phyloP scores from a whole-genome alignment of 2,329 filamentous ascomycete species.

The Botrytis paeoniae region DNA sequence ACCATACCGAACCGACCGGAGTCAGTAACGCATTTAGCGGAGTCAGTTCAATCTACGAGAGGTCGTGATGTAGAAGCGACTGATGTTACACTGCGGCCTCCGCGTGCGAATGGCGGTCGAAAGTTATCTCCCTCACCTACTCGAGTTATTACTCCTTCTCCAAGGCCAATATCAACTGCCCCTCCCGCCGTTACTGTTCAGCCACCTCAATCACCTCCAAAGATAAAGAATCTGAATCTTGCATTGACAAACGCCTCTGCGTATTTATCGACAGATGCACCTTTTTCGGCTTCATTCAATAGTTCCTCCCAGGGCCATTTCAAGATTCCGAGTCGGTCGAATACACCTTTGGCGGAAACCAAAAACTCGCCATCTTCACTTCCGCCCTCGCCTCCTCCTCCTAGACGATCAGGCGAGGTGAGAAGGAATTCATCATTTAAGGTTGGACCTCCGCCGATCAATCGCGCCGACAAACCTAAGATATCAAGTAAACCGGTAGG shows the following conservation, averaged over 20 bases:
- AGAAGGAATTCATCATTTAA: constrained; percentile 45
- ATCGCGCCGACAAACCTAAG: constrained; percentile 76
- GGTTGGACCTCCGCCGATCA: constrained; percentile 66
- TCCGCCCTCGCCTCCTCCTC: constrained; percentile 62
- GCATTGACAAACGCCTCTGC: constrained; percentile 29
- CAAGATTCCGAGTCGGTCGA: constrained; percentile 54
- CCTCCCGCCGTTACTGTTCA: constrained; percentile 64
- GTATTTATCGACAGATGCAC: constrained; percentile 32
- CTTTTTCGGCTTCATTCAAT: constrained; percentile 42
- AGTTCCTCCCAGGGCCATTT: constrained; percentile 44
- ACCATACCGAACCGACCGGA: constrained; percentile 25
- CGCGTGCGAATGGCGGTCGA: constrained; percentile 27
- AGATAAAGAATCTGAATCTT: constrained; percentile 36
- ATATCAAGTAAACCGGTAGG: constrained; percentile 43
- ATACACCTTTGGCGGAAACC: constrained; percentile 51
- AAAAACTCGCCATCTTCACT: constrained; percentile 47
- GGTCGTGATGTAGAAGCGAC: constrained; percentile 30
- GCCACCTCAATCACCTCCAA: constrained; percentile 67
- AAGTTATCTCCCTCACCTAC: constrained; percentile 35
- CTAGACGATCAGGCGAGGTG: constrained; percentile 58
- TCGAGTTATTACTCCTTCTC: constrained; percentile 23
- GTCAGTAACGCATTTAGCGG: constrained; percentile 23
- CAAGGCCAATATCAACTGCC: constrained; percentile 26
- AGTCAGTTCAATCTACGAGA: constrained; percentile 26
- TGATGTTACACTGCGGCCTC: constrained; percentile 30